These are phyloP conservation scores for Paraconiothyrium sp. DNA, from an alignment of 2,329 filamentous ascomycete genomes.

Conservation along the genomic window DNA sequence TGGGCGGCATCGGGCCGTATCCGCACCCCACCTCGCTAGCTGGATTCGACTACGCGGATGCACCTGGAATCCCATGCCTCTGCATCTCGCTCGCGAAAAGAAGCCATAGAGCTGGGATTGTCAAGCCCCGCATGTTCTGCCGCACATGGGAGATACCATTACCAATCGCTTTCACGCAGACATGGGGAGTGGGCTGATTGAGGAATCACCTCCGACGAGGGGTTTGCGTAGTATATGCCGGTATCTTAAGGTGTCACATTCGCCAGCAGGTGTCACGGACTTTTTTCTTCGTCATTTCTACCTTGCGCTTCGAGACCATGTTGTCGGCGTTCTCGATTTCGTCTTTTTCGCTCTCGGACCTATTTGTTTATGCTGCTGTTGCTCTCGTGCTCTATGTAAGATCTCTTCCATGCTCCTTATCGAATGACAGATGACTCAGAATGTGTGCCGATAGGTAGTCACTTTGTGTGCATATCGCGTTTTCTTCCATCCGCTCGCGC, in stretches of 20 bases:
- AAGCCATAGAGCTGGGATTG: not conserved
- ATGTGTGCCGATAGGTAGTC: conserved; percentile 13
- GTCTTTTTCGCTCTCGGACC: not conserved
- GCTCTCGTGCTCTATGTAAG: conserved; percentile 18
- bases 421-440: not conserved
- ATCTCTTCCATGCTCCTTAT: not conserved
- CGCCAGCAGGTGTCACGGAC: not conserved
- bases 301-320: not conserved
- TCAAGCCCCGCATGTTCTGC: not conserved
- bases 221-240: not conserved
- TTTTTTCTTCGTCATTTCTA: not conserved
- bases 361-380: conserved; percentile 1
- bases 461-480: conserved; percentile 32
- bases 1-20: conserved; percentile 1
- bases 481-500: conserved; percentile 35
- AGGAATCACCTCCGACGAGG: not conserved
- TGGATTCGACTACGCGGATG: conserved; percentile 7
- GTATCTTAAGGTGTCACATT: not conserved
- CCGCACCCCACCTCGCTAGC: not conserved
- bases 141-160: not conserved
- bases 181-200: not conserved
- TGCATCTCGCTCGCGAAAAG: conserved; percentile 7
- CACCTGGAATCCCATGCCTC: not conserved
- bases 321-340: not conserved
- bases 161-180: conserved; percentile 7